phyloP scores from a whole-genome alignment of 176 grass and related monocot species.

The Eremochloa ophiuroides region DNA sequence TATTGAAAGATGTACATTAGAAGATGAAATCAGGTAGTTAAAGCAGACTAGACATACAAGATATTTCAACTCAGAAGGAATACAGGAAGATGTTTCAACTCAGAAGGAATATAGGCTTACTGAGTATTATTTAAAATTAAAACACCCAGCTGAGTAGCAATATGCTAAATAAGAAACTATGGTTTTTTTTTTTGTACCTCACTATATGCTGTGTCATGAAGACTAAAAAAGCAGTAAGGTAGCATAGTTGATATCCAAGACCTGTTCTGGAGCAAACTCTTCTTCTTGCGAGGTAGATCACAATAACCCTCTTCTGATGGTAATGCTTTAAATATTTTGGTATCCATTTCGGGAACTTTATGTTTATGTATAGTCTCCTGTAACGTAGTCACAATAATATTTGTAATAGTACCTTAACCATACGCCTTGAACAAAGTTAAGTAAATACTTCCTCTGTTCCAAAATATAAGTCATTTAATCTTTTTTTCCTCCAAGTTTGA shows the following conservation, averaged over 20 bases:
- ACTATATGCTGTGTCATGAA: slow-evolving; percentile 75
- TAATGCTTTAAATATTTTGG: slow-evolving; percentile 12
- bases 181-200: slow-evolving; percentile 44
- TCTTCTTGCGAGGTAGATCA: slow-evolving; percentile 29
- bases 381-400: not conserved
- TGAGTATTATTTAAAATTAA: not conserved
- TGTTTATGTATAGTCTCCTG: slow-evolving; percentile 87
- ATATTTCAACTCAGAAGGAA: not conserved
- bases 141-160: not conserved
- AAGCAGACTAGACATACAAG: not conserved
- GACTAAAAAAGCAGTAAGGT: slow-evolving; percentile 58
- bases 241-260: slow-evolving; percentile 67
- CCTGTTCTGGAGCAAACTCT: slow-evolving; percentile 62
- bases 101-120: not conserved
- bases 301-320: slow-evolving; percentile 13
- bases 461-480: too few species aligned
- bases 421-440: not conserved
- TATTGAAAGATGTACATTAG: not conserved
- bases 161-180: not conserved
- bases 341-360: slow-evolving; percentile 19
- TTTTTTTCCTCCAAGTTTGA: too few species aligned
- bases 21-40: not conserved
- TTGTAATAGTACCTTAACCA: not conserved
- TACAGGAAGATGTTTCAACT: not conserved
- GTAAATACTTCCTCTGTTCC: too few species aligned